phyloP scores from a whole-genome alignment of 2,329 filamentous ascomycete species.

The Cryphonectria japonica region DNA sequence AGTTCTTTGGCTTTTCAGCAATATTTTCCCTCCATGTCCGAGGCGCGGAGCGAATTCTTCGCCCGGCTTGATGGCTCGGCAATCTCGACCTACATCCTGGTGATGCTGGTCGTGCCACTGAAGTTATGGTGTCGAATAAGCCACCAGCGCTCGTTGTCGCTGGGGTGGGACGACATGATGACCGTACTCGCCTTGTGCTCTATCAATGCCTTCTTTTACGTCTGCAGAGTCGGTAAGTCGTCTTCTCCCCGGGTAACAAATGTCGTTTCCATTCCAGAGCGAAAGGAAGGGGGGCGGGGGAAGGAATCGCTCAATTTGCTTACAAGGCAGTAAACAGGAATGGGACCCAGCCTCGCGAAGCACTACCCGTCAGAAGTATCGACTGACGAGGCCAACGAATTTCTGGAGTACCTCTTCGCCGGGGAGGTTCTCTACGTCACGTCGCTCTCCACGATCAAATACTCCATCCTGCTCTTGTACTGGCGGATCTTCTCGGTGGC shows the following conservation, averaged over 20 bases:
- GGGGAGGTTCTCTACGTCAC: slow-evolving; percentile 1
- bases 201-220: slow-evolving; percentile 1
- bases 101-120: slow-evolving; percentile 1
- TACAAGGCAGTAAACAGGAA: not conserved
- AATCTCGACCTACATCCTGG: not conserved
- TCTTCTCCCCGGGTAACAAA: no score
- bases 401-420: not conserved
- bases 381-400: not conserved
- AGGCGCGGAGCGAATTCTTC: not conserved
- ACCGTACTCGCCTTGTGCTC: slow-evolving; percentile 1
- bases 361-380: not conserved
- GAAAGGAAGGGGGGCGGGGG: no score
- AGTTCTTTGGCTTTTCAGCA: not conserved
- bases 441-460: not conserved
- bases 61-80: not conserved
- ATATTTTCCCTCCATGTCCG: not conserved
- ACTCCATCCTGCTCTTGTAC: slow-evolving; percentile 9
- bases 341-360: not conserved
- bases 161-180: not conserved
- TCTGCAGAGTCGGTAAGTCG: slow-evolving; percentile 1
- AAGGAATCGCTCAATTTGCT: not conserved
- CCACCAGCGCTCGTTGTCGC: not conserved
- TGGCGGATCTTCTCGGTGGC: slow-evolving; percentile 4
- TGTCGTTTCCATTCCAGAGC: no score
- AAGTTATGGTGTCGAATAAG: not conserved